These are phyloP conservation scores for Amauroascus niger DNA, from an alignment of 2,329 filamentous ascomycete genomes.

Conservation along the genomic window DNA sequence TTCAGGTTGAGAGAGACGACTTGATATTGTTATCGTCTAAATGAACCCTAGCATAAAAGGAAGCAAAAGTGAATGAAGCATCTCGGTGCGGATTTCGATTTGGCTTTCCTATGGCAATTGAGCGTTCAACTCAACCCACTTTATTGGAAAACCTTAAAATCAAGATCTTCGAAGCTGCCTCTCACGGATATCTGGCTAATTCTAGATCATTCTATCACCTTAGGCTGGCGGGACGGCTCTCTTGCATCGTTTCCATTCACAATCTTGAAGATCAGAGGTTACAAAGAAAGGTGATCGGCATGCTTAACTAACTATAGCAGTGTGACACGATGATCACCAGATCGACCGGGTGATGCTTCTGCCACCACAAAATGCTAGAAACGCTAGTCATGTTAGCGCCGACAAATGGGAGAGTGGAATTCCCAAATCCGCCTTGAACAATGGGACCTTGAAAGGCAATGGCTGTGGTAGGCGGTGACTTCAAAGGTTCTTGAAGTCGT, in stretches of 20 bases:
- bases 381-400: background rate
- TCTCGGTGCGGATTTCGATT: background rate
- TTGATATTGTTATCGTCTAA: too few relatives aligned
- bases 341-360: slow-evolving; percentile 9
- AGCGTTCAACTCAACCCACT: background rate
- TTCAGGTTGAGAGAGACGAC: too few relatives aligned
- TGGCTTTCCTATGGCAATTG: background rate
- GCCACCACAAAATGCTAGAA: background rate
- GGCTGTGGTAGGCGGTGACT: too few relatives aligned
- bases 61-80: too few relatives aligned
- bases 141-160: background rate
- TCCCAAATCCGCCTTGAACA: background rate
- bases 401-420: background rate
- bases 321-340: slow-evolving; percentile 9
- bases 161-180: background rate
- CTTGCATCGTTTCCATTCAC: background rate
- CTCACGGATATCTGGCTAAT: background rate
- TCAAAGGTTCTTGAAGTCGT: background rate
- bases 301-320: background rate
- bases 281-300: slow-evolving; percentile 1
- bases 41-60: too few relatives aligned
- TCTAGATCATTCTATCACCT: background rate
- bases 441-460: background rate
- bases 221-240: background rate
- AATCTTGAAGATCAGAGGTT: background rate